Base-by-base conservation (phyloP, 176 grass and related monocot genomes). In the Oryza rufipogon region DNA sequence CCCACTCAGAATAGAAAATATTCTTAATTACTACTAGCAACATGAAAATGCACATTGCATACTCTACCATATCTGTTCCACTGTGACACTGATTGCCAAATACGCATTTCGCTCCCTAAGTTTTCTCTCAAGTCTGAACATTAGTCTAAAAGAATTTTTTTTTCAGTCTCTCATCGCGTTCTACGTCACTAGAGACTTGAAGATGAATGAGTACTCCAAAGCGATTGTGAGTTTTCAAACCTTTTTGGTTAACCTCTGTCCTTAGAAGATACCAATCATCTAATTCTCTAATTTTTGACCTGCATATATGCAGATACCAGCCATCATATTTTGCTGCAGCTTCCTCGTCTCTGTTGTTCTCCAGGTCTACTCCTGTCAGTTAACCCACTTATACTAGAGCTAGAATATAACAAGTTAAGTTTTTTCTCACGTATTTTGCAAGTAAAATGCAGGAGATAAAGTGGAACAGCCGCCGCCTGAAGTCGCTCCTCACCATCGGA, bases 291-390 rank as follows among this genome's bases (percentile, higher is more conserved):
- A 88, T 66, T 7, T 45, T 0, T 73, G 10, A 6, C 3, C 23
- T 64, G 2, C 47, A 19, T 72, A 14, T 72, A 14, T 89, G 78
- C 78, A 94, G 89, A 86, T 94, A 23, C 92, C 92, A 28, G 92
- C 89, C 6, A 91, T 91, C 82, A 89, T 91, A 47, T 94, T 91
- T 79, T 89, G 85, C 80, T 91, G 81, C 89, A 94, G 92, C 87
- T 91, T 94, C 77, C 23, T 91, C 1, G 87, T 89, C 66, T 94
- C 92, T 44, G 39, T 94, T 36, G 64, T 86, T 41, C 84, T 92
- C 4, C 91, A 92, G 91, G 91, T 92, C 68, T 23, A 16, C 66
- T 11, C 15, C 46, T 49, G 46, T 6, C 3, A 10, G 20, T 14
- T 7, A 70, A 63, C 25, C 4, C 51, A 1, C 33, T 0, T n/a